Evolutionary conservation across 768 basidiomycete species (phyloP).

Genomic region (Russula olivacea): DNA sequence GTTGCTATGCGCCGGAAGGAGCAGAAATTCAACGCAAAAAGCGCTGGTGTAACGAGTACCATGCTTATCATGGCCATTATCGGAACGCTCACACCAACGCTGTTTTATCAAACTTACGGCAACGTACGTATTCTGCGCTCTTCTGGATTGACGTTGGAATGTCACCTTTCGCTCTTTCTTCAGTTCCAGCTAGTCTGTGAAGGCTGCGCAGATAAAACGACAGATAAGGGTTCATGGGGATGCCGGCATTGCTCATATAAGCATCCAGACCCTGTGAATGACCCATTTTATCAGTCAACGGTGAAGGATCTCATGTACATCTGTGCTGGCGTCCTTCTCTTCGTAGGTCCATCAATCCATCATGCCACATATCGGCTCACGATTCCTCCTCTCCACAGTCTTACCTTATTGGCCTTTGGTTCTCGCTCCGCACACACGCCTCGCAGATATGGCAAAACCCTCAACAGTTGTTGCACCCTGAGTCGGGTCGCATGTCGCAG

Average conservation of each 20-base stretch:
- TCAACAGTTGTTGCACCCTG: conserved; percentile 65
- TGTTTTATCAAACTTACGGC: conserved; percentile 98
- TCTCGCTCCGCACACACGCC: conserved; percentile 95
- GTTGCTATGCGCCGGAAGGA: conserved; percentile 88
- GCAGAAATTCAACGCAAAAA: conserved; percentile 98
- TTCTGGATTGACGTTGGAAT: conserved; percentile 1
- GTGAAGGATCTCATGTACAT: conserved; percentile 96
- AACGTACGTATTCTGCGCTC: conserved; percentile 54
- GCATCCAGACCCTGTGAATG: conserved; percentile 86
- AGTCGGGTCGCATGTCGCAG: conserved; percentile 48
- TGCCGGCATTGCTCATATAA: conserved; percentile 94
- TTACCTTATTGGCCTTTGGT: conserved; percentile 96
- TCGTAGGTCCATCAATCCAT: conserved; percentile 51
- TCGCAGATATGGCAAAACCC: conserved; percentile 99
- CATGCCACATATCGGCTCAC: not conserved
- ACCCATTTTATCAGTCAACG: conserved; percentile 95
- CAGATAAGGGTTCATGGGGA: conserved; percentile 52
- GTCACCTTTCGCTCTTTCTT: conserved; percentile 5
- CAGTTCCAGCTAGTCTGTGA: conserved; percentile 86
- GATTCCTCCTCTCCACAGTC: conserved; percentile 49
- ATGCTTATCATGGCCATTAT: conserved; percentile 99
- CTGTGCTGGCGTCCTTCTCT: conserved; percentile 82
- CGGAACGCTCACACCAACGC: conserved; percentile 86
- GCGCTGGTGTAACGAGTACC: conserved; percentile 96
- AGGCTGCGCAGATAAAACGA: conserved; percentile 54